Evolutionary conservation across 176 grass and related monocot genomes (phyloP).

Genomic region (Canna indica): DNA sequence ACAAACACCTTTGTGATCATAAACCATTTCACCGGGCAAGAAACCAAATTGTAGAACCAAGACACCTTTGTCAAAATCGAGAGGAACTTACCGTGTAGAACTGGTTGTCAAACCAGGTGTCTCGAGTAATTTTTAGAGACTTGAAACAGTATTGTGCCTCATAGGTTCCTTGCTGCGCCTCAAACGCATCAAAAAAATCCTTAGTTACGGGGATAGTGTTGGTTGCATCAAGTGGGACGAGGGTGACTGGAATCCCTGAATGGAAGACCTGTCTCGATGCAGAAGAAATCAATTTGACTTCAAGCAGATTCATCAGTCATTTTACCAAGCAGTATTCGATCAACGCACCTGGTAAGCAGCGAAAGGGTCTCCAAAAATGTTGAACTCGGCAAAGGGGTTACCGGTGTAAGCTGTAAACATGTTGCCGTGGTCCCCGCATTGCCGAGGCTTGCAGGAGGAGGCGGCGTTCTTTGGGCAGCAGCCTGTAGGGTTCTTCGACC

Average conservation of each 20-base stretch:
- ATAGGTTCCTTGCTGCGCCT: slow-evolving; percentile 46
- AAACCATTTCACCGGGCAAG: background rate
- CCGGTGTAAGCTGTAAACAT: slow-evolving; percentile 54
- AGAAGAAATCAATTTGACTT: background rate
- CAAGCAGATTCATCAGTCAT: too few relatives aligned
- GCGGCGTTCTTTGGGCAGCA: slow-evolving; percentile 44
- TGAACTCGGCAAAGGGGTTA: slow-evolving; percentile 78
- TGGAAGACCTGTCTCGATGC: slow-evolving; percentile 48
- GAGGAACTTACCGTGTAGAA: slow-evolving; percentile 60
- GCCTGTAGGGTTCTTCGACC: slow-evolving; percentile 63
- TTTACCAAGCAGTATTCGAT: background rate
- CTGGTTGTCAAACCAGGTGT: slow-evolving; percentile 59
- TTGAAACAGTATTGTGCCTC: slow-evolving; percentile 69
- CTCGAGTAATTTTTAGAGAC: slow-evolving; percentile 65
- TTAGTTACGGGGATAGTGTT: slow-evolving; percentile 76
- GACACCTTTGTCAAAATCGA: background rate
- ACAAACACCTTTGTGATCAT: background rate
- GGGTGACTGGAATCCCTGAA: slow-evolving; percentile 71
- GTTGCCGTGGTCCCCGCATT: slow-evolving; percentile 79
- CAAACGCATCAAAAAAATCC: slow-evolving; percentile 56
- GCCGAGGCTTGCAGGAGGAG: slow-evolving; percentile 36
- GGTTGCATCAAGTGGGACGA: slow-evolving; percentile 85
- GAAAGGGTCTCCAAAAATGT: slow-evolving; percentile 85
- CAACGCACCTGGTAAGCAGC: slow-evolving; percentile 71
- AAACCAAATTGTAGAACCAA: background rate